A percentile compares a stretch with the other conserved stretches of the same genome.
phyloP scores from a whole-genome alignment of 1,139 yeast species.

The Lizanozyma gosingica region DNA sequence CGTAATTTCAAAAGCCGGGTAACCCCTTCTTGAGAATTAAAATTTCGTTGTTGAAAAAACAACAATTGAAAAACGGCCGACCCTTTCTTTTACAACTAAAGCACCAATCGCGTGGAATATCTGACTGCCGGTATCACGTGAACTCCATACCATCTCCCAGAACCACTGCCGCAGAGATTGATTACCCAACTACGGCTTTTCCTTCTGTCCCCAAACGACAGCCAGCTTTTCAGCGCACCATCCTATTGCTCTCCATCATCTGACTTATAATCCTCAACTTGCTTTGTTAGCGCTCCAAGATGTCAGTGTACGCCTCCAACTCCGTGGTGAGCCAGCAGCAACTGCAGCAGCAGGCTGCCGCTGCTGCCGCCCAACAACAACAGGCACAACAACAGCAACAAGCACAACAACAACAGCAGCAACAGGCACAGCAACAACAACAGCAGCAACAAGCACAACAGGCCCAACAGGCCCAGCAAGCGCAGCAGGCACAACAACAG shows the following conservation, averaged over 20 bases:
- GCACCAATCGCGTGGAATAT: neutral
- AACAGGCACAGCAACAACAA: slow-evolving; percentile 13
- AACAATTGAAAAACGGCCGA: neutral
- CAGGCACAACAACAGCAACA: slow-evolving; percentile 6
- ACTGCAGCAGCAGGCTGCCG: slow-evolving; percentile 13
- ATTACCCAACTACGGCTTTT: too few species aligned
- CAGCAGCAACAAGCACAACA: slow-evolving; percentile 14
- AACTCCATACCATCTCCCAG: neutral
- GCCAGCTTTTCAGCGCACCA: too few species aligned
- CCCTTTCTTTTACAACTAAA: neutral
- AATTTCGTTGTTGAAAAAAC: neutral
- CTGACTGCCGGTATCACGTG: neutral
- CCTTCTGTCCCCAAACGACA: too few species aligned
- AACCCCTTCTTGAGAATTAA: neutral
- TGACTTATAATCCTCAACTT: too few species aligned
- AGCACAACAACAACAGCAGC: slow-evolving; percentile 9
- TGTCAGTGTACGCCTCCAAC: slow-evolving; percentile 32
- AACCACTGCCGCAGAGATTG: neutral
- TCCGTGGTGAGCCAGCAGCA: slow-evolving; percentile 6
- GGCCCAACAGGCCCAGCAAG: slow-evolving; percentile 13
- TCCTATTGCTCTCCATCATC: too few species aligned
- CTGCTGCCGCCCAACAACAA: slow-evolving; percentile 14
- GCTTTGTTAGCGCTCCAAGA: slow-evolving; percentile 7
- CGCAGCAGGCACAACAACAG: slow-evolving; percentile 19
- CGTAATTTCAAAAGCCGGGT: too few species aligned